phyloP scores from a whole-genome alignment of 139 green algal genomes.

The Helicosporidium sp. region DNA sequence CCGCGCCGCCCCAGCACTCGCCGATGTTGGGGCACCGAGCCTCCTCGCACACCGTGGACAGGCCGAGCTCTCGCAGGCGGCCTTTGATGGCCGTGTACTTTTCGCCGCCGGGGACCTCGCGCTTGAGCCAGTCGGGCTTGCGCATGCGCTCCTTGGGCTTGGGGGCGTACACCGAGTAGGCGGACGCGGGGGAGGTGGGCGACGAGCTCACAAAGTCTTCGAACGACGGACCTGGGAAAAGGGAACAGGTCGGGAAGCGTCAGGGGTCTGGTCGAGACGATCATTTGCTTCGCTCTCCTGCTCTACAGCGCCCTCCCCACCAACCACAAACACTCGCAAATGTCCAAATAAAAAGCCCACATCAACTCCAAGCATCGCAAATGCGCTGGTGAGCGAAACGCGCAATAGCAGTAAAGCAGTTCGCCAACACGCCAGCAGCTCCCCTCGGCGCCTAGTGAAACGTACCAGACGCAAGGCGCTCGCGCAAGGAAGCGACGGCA shows the following conservation, averaged over 20 bases:
- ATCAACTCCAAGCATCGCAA: conserved; percentile 1
- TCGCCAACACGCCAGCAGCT: too few relatives aligned
- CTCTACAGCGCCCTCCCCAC: not conserved
- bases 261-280: too few relatives aligned
- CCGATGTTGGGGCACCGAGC: conserved; percentile 86
- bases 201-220: not conserved
- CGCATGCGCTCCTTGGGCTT: conserved; percentile 35
- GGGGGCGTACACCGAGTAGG: not conserved
- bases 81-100: conserved; percentile 60
- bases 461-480: conserved; percentile 23
- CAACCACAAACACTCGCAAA: conserved; percentile 29
- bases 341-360: conserved; percentile 22
- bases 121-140: conserved; percentile 87
- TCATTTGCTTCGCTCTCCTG: not conserved
- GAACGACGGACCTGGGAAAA: too few relatives aligned
- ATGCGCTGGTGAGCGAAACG: not conserved
- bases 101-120: conserved; percentile 73
- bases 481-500: conserved; percentile 11
- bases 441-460: too few relatives aligned
- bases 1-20: conserved; percentile 73
- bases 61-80: conserved; percentile 77
- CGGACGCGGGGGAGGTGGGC: not conserved
- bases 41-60: conserved; percentile 89
- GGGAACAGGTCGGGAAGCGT: too few relatives aligned
- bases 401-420: too few relatives aligned